These are phyloP conservation scores for Coprinopsis marcescibilis DNA, from an alignment of 768 basidiomycete genomes.

Conservation along the genomic window DNA sequence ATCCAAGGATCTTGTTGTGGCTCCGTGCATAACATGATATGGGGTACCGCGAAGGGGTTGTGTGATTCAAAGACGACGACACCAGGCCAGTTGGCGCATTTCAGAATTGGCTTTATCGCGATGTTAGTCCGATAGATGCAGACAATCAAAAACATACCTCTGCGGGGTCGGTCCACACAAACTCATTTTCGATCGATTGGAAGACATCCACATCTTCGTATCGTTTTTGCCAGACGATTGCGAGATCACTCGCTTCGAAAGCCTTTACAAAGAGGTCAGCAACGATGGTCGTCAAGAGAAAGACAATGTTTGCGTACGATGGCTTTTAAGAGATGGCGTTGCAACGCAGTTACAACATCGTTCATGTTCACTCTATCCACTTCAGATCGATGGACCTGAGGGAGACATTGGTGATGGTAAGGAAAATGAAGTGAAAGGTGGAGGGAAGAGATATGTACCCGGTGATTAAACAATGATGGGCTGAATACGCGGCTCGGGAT, in stretches of 20 bases:
- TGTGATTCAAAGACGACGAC: slow-evolving; percentile 39
- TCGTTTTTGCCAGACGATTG: slow-evolving; percentile 30
- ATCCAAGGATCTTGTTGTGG: slow-evolving; percentile 36
- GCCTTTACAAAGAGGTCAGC: slow-evolving; percentile 26
- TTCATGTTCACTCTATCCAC: slow-evolving; percentile 26
- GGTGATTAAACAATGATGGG: slow-evolving; percentile 23
- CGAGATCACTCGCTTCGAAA: slow-evolving; percentile 32
- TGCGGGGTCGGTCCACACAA: slow-evolving; percentile 47
- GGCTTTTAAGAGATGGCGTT: slow-evolving; percentile 32
- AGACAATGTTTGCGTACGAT: slow-evolving; percentile 26
- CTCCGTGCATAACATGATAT: slow-evolving; percentile 37
- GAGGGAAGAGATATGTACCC: slow-evolving; percentile 18
- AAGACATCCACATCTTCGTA: slow-evolving; percentile 30
- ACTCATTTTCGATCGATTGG: slow-evolving; percentile 31
- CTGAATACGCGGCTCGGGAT: slow-evolving; percentile 24
- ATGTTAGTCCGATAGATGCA: slow-evolving; percentile 14
- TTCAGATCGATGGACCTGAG: slow-evolving; percentile 15
- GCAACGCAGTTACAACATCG: slow-evolving; percentile 28
- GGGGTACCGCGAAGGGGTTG: slow-evolving; percentile 35
- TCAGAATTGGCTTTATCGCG: slow-evolving; percentile 20
- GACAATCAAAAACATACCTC: slow-evolving; percentile 28
- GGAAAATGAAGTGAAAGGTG: background rate
- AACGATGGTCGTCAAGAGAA: background rate
- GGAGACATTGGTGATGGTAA: slow-evolving; percentile 3
- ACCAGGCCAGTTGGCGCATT: slow-evolving; percentile 15